Conservation (phyloP, 2,329 filamentous ascomycete species). For the Ceratocystis albifundus region DNA sequence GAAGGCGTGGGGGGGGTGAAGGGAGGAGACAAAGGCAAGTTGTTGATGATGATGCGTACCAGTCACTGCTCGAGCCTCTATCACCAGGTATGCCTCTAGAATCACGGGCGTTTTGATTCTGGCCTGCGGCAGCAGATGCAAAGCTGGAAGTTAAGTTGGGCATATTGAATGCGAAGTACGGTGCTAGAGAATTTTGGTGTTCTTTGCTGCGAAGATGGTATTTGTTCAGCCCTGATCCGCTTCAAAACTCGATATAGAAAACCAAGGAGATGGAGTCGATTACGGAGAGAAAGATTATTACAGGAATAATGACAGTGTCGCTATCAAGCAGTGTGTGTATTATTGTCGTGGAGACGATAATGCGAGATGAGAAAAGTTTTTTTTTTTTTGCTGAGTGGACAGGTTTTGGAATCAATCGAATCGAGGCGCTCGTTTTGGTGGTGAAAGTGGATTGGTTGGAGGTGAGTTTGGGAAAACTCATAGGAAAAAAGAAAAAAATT, state of each 20-base stretch:
- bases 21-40: not conserved
- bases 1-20: not conserved
- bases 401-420: constrained; percentile 4
- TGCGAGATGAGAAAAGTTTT: not conserved
- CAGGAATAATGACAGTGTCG: not conserved
- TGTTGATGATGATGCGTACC: constrained; percentile 16
- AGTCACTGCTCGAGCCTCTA: constrained; percentile 18
- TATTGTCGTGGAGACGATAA: not conserved
- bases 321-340: not conserved
- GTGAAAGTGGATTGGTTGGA: constrained; percentile 13
- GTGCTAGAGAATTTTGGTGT: not conserved
- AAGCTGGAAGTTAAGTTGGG: constrained; percentile 72
- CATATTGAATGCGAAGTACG: constrained; percentile 32
- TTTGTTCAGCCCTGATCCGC: constrained; percentile 4
- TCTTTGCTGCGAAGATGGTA: not conserved
- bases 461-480: not conserved
- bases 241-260: not conserved
- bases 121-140: constrained; percentile 69
- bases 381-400: not conserved
- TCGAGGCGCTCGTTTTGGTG: constrained; percentile 7
- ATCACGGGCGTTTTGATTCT: constrained; percentile 49
- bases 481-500: constrained; percentile 11
- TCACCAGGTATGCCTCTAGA: constrained; percentile 44
- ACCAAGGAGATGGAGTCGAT: not conserved
- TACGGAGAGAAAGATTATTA: not conserved